phyloP scores from a whole-genome alignment of 2,329 filamentous ascomycete species.

The Alternaria conjuncta region DNA sequence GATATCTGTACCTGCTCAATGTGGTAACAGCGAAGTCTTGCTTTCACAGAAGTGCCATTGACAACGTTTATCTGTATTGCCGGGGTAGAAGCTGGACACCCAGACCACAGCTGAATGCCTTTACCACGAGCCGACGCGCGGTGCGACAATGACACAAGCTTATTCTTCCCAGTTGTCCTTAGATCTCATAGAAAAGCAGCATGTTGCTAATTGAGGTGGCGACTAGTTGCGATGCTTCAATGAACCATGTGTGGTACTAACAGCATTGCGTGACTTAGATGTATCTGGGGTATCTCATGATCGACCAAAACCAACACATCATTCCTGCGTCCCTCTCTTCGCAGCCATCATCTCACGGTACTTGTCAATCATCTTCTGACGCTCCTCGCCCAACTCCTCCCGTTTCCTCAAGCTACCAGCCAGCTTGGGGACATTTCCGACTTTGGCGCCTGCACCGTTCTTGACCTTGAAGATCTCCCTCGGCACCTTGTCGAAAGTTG shows the following conservation, averaged over 20 bases:
- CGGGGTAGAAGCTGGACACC: neutral
- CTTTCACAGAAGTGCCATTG: neutral
- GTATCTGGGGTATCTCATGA: neutral
- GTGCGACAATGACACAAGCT: neutral
- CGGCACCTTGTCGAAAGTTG: slow-evolving; percentile 69
- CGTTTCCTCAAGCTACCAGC: slow-evolving; percentile 74
- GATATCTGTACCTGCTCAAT: too few species aligned
- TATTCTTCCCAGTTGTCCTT: neutral
- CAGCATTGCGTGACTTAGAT: neutral
- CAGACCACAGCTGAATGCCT: neutral
- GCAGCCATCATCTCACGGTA: slow-evolving; percentile 72
- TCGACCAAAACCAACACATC: neutral
- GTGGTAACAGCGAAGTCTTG: neutral
- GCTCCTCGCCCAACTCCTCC: slow-evolving; percentile 74
- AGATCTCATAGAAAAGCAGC: neutral
- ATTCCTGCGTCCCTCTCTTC: slow-evolving; percentile 24
- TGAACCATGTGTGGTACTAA: neutral
- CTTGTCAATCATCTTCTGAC: slow-evolving; percentile 73
- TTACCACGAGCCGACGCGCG: neutral
- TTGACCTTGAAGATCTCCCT: slow-evolving; percentile 70
- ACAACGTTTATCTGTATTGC: neutral
- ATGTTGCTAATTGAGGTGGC: neutral
- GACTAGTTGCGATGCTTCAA: neutral
- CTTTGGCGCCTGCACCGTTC: slow-evolving; percentile 68
- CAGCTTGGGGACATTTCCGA: slow-evolving; percentile 71